These are phyloP conservation scores for Fusarium sp. DNA, from an alignment of 2,329 filamentous ascomycete genomes.

Conservation along the genomic window DNA sequence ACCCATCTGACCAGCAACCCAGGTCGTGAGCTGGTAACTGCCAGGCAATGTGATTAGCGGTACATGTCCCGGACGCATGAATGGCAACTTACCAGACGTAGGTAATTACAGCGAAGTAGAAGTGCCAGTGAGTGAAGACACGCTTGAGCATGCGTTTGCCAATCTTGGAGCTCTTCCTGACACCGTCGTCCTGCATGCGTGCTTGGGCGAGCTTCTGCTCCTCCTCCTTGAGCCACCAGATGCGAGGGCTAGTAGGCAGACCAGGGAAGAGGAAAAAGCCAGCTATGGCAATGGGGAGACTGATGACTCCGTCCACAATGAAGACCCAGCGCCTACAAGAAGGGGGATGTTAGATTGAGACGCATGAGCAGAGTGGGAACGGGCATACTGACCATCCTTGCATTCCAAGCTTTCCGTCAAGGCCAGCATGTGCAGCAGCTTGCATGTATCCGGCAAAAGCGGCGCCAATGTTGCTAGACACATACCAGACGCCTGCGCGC, in stretches of 20 bases:
- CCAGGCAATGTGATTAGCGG: background rate
- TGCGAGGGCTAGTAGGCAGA: slow-evolving; percentile 36
- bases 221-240: slow-evolving; percentile 43
- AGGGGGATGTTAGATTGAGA: background rate
- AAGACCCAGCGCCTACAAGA: slow-evolving; percentile 48
- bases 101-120: slow-evolving; percentile 40
- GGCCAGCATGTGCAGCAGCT: slow-evolving; percentile 28
- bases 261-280: slow-evolving; percentile 47
- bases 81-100: slow-evolving; percentile 36
- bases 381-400: background rate
- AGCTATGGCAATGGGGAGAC: slow-evolving; percentile 43
- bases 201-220: slow-evolving; percentile 42
- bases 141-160: slow-evolving; percentile 42
- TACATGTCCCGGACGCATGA: background rate
- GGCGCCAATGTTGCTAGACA: slow-evolving; percentile 41
- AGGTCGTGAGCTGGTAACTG: background rate
- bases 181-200: slow-evolving; percentile 40
- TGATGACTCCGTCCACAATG: slow-evolving; percentile 51
- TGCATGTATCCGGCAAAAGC: slow-evolving; percentile 36
- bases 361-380: background rate
- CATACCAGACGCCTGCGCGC: slow-evolving; percentile 62
- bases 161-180: slow-evolving; percentile 39
- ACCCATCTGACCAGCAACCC: background rate
- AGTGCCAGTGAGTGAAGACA: slow-evolving; percentile 45
- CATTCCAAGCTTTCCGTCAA: slow-evolving; percentile 20